Evolutionary conservation across 2,329 filamentous ascomycete genomes (phyloP).

Genomic region (Hirsutella thompsonii): DNA sequence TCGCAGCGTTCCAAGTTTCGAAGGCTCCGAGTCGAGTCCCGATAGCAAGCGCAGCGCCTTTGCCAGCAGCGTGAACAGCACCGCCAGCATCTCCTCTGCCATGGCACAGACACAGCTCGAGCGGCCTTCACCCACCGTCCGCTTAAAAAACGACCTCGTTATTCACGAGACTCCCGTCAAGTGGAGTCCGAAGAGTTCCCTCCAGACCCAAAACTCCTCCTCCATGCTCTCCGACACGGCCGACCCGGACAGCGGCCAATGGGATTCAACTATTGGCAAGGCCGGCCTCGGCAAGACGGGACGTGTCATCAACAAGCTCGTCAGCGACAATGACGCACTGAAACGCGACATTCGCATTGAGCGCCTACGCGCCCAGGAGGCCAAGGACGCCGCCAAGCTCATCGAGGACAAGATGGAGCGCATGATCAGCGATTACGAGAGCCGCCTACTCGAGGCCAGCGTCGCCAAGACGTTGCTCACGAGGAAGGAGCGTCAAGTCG

Average conservation of each 20-base stretch:
- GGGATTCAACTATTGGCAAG: slow-evolving; percentile 58
- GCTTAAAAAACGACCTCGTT: slow-evolving; percentile 19
- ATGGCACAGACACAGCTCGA: slow-evolving; percentile 21
- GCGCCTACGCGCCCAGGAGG: slow-evolving; percentile 52
- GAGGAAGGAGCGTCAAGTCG: slow-evolving; percentile 62
- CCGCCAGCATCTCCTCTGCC: slow-evolving; percentile 32
- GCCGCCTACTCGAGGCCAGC: slow-evolving; percentile 53
- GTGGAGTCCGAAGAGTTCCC: slow-evolving; percentile 11
- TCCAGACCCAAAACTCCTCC: background rate
- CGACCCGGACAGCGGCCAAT: slow-evolving; percentile 26
- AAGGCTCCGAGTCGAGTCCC: slow-evolving; percentile 33
- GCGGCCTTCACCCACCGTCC: slow-evolving; percentile 19
- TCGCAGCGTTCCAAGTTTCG: slow-evolving; percentile 43
- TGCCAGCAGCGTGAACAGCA: slow-evolving; percentile 44
- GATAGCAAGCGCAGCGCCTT: slow-evolving; percentile 37
- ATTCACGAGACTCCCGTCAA: slow-evolving; percentile 14
- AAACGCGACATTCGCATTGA: slow-evolving; percentile 62
- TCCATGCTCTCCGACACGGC: slow-evolving; percentile 14
- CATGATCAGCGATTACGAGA: slow-evolving; percentile 55
- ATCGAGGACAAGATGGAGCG: slow-evolving; percentile 61
- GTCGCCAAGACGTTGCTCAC: slow-evolving; percentile 59
- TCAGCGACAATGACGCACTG: slow-evolving; percentile 67
- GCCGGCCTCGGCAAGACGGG: slow-evolving; percentile 63
- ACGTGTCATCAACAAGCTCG: slow-evolving; percentile 67
- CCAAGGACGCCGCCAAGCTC: slow-evolving; percentile 53